Percentiles rank a stretch among this genome's conserved stretches.
phyloP scores from a whole-genome alignment of 106 monocot species.

The Acorus gramineus region DNA sequence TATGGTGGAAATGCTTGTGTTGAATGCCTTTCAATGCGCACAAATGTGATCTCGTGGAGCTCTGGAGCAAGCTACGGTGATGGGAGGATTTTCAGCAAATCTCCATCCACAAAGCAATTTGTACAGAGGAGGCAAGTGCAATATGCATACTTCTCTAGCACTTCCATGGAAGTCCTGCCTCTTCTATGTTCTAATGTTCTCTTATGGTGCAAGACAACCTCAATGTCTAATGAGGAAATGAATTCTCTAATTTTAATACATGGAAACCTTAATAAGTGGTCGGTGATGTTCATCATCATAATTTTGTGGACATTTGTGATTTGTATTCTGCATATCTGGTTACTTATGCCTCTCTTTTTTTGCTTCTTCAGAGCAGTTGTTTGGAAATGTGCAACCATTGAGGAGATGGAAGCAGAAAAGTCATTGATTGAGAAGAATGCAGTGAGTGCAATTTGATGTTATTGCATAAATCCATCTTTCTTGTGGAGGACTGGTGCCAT shows the following conservation, averaged over 20 bases:
- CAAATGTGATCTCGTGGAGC: slow-evolving; percentile 9
- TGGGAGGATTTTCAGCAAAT: not conserved
- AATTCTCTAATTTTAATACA: too few relatives aligned
- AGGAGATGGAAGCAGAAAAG: slow-evolving; percentile 89
- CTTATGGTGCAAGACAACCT: too few relatives aligned
- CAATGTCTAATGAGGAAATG: too few relatives aligned
- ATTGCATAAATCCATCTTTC: too few relatives aligned
- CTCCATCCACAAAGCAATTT: not conserved
- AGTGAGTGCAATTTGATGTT: slow-evolving; percentile 26
- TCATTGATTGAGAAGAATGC: slow-evolving; percentile 55
- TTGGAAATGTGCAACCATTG: slow-evolving; percentile 68
- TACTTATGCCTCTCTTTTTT: not conserved
- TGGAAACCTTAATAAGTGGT: too few relatives aligned
- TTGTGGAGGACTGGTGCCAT: too few relatives aligned
- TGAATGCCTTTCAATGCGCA: slow-evolving; percentile 1
- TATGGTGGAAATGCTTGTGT: not conserved
- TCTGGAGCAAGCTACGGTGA: slow-evolving; percentile 16
- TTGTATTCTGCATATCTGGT: not conserved
- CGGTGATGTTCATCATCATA: not conserved
- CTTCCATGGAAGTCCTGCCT: too few relatives aligned
- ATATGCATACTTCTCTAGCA: too few relatives aligned
- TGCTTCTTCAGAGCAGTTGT: slow-evolving; percentile 31
- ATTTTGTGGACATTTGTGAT: not conserved
- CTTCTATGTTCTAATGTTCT: too few relatives aligned
- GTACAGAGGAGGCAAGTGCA: not conserved